A percentile compares a stretch with the other conserved stretches of the same genome.
Evolutionary conservation across 2,329 filamentous ascomycete genomes (phyloP).

Genomic region (Aspergillus aculeatus): DNA sequence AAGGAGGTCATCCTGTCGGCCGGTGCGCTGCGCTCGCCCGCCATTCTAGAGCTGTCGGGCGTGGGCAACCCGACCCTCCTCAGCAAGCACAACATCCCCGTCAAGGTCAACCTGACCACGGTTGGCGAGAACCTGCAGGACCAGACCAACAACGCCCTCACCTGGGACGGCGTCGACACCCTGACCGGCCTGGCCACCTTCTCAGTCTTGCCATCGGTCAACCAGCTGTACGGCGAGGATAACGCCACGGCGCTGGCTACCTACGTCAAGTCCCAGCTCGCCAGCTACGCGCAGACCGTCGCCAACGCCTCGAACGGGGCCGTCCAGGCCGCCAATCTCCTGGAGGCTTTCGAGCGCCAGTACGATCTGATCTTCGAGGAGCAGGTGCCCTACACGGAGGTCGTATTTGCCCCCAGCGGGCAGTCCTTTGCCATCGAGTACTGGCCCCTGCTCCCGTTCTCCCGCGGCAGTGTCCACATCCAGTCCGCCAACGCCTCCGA

Average conservation of each 20-base stretch:
- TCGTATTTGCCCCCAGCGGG: constrained; percentile 21
- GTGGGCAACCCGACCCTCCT: constrained; percentile 48
- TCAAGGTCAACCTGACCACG: constrained; percentile 33
- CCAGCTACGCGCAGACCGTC: constrained; percentile 21
- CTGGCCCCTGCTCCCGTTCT: constrained; percentile 32
- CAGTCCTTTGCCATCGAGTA: constrained; percentile 21
- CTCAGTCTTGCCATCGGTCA: constrained; percentile 9
- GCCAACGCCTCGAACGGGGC: constrained; percentile 24
- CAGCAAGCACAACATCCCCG: constrained; percentile 24
- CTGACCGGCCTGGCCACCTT: constrained; percentile 3
- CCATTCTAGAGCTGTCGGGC: constrained; percentile 60
- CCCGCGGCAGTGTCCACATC: constrained; percentile 31
- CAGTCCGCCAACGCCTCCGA: constrained; percentile 24
- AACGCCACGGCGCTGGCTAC: constrained; percentile 8
- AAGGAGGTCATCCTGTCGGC: constrained; percentile 61
- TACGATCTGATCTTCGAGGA: constrained; percentile 30
- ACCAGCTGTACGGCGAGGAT: constrained; percentile 6
- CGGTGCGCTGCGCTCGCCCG: constrained; percentile 57
- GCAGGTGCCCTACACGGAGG: constrained; percentile 28
- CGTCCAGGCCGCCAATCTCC: constrained; percentile 23
- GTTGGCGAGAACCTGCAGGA: constrained; percentile 46
- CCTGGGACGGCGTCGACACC: background rate
- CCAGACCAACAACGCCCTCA: constrained; percentile 10
- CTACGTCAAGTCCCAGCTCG: constrained; percentile 10
- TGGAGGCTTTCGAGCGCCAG: constrained; percentile 27